Evolutionary conservation across 805 yeast genomes (phyloP), one percentile per base, ranked within the genome.

Genomic region (Hanseniaspora thailandica): DNA sequence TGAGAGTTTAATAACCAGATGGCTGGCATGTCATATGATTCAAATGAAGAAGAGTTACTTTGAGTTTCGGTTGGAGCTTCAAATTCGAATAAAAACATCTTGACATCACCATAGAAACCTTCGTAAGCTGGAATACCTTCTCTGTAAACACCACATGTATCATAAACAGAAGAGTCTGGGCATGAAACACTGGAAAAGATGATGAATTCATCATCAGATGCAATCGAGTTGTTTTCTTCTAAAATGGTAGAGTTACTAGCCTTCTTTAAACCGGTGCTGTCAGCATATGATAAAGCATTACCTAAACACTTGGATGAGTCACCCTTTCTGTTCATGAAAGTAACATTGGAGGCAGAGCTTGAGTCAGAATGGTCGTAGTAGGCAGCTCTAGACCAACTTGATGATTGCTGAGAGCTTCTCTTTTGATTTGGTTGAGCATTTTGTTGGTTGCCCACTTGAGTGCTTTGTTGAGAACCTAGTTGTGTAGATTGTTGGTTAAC

Each of bases 81-180:
- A 63, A 84, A 84, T 64, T 82, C 82, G 60, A 84, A 83, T 57
- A 82, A 66, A 61, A 83, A 84, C 83, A 83, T 76, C 67, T 83
- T 84, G 50, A 79, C 76, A 17, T 72, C 63, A 44, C 89, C 89
- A 55, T 73, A 71, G 62, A 71, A 84, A 2, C 90, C 90, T 60
- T 82, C 84, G 62, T 67, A 82, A 2, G 89, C 88, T 20, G 86
- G 84, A 55, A 82, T 81, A 26, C 80, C 88, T n/a, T 64, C 63
- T 68, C 90, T 74, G 66, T 82, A 84, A 46, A 82, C 86, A 61
- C 89, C 89, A 71, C 90, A 84, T 1, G 86, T 86, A 34, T 77
- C 76, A 43, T 60, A 58, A 41, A 66, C 58, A n/a, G 80, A 80
- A 0, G 84, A 78, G 4, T 60, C 62, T 12, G 71, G 80, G 68